Conservation (phyloP, 805 yeast genomes). For the Kuraishia molischiana region DNA sequence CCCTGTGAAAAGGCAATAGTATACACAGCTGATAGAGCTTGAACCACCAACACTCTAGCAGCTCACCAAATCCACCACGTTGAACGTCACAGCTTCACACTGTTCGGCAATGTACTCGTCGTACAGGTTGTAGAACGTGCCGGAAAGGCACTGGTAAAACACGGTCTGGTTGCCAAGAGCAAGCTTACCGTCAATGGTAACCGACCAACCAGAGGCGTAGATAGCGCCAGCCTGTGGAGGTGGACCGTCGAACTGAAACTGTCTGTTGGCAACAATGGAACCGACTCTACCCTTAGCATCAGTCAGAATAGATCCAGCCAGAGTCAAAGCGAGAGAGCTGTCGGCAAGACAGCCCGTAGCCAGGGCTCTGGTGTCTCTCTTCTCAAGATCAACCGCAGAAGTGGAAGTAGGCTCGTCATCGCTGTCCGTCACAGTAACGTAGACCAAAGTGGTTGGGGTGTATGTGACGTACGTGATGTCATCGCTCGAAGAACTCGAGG, state of each 20-base stretch:
- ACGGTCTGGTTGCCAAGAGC: constrained; percentile 52
- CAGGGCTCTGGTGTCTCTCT: constrained; percentile 7
- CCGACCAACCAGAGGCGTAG: constrained; percentile 56
- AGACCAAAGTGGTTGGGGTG: constrained; percentile 17
- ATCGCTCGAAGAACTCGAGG: constrained; percentile 17
- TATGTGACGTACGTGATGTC: constrained; percentile 16
- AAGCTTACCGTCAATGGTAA: constrained; percentile 44
- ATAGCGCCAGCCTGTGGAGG: constrained; percentile 76
- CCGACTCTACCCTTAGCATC: constrained; percentile 64
- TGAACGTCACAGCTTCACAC: constrained; percentile 54
- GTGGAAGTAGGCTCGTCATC: constrained; percentile 14
- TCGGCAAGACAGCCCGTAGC: constrained; percentile 34
- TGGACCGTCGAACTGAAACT: constrained; percentile 73
- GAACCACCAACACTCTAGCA: constrained; percentile 24
- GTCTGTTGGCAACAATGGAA: constrained; percentile 74
- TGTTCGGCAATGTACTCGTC: constrained; percentile 52
- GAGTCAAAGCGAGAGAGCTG: constrained; percentile 44
- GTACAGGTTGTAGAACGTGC: constrained; percentile 71
- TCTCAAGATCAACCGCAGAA: constrained; percentile 5
- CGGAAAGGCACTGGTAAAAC: constrained; percentile 70
- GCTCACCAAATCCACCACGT: constrained; percentile 44
- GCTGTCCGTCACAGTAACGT: constrained; percentile 18
- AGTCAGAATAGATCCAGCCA: constrained; percentile 38
- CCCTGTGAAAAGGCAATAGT: background rate
- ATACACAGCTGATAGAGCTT: background rate